Base-by-base conservation (phyloP, 2,329 filamentous ascomycete genomes). In the Cercospora berteroae region DNA sequence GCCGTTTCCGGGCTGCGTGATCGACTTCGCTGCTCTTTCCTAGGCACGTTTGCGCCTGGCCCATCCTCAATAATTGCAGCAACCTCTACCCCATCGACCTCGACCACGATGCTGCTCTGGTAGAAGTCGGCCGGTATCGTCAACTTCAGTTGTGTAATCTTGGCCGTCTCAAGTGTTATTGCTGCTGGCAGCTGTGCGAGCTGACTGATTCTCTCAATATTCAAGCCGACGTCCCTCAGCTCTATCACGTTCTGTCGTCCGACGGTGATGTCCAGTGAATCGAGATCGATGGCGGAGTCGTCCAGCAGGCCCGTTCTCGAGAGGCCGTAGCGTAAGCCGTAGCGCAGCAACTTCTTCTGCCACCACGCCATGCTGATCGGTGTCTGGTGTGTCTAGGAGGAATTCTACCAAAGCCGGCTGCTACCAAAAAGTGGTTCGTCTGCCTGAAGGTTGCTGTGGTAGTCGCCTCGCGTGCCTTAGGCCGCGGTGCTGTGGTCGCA, bases 41-140 rank as follows among this genome's bases (percentile, higher is more conserved):
- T 76, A 59, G 74, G 79, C 81, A 78, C 69, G 80, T 74, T 42
- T 13, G 56, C 52, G 13, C 60, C 48, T 42, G 16, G 20, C 12
- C 57, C 66, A 59, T 73, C 71, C 31, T 74, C 66, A 50, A 78
- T 60, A 5, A 52, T 66, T 16, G 75, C 70, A 16, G 88, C 86
- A 33, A 96, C 85, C 71, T 94, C 87, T 68, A 97, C 87, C 20
- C 93, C 93, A 73, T 94, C 88, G 23, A 94, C 85, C 76, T 97
- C 91, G 74, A 94, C 87, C 31, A 87, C 83, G 76, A 98, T 96
- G 29, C 92, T 89, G 72, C 90, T 94, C 63, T 88, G 90, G 78
- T 94, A 93, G 71, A 97, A 89, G 79, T 97, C 92, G 77, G 95
- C 89, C 12, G 94, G 93, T 60, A 98, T 86, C 7, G 90, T 96